Evolutionary conservation across 345 rosid genomes (phyloP).

Genomic region (Eucalyptus albens): DNA sequence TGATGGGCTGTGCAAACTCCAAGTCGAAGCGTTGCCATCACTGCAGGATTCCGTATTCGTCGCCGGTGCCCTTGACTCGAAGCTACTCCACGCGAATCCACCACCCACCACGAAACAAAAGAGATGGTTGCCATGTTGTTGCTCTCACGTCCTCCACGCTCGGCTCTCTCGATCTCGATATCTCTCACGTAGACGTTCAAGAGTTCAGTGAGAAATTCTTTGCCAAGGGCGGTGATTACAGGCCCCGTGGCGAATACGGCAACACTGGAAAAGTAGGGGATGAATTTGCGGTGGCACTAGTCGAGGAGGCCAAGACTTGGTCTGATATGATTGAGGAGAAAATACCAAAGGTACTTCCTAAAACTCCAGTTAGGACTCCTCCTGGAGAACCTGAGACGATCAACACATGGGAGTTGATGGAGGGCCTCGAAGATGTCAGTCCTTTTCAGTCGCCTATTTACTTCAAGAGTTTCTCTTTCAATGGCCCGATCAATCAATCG

Average conservation of each 20-base stretch:
- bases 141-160: conserved; percentile 67
- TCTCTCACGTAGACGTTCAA: background rate
- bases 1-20: conserved; percentile 87
- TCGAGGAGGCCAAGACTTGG: conserved; percentile 82
- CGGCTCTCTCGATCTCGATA: conserved; percentile 57
- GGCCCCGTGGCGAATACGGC: background rate
- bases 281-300: conserved; percentile 24
- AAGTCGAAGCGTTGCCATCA: conserved; percentile 63
- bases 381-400: conserved; percentile 95
- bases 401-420: conserved; percentile 89
- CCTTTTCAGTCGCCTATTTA: conserved; percentile 29
- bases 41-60: conserved; percentile 47
- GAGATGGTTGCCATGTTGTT: conserved; percentile 57
- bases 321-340: conserved; percentile 65
- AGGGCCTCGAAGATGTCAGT: conserved; percentile 68
- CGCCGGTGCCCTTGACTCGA: conserved; percentile 13
- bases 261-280: background rate
- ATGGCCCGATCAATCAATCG: background rate
- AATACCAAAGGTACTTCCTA: conserved; percentile 49
- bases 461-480: conserved; percentile 58
- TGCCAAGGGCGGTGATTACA: background rate
- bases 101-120: conserved; percentile 40
- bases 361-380: conserved; percentile 62
- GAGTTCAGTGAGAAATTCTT: background rate
- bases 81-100: conserved; percentile 62